Evolutionary conservation across 306 rosid species (phyloP), one percentile per base, ranked within the genome.

Genomic region (Arachis stenosperma): DNA sequence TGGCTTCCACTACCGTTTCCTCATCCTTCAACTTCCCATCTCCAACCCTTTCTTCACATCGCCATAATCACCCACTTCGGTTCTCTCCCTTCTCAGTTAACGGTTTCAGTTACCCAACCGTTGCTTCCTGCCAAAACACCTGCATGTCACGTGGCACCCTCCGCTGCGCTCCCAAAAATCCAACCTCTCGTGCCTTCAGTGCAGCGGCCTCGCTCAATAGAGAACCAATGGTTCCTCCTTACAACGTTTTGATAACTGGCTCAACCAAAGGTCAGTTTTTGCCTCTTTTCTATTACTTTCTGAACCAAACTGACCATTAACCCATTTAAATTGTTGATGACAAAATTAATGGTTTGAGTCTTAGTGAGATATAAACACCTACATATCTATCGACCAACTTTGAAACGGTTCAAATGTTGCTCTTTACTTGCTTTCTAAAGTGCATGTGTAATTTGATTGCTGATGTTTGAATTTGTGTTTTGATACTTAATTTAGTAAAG

Each of bases 231-330:
- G 63, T 84, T 46, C 92, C 96, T 53, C 97, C 98, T 73, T 93
- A 75, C 73, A 90, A 91, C 76, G 97, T 91, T 13, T 85, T 93
- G 91, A 86, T 93, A 50, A 91, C 98, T 2, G 98, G 97, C 61
- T 88, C 98, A 10, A 88, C 86, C 73, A 93, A 91, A 93, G 98
- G 97, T 90, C 37, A 14, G 17, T 8, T n/a, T 44, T 63, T 15
- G 37, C 37, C 3, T 8, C 1, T 36, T 14, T 30, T 5, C 39
- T 43, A n/a, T 5, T 13, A 0, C 5, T 52, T n/a, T 51, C 29
- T 6, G 1, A 36, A 53, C 5, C 29, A 6, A 36, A n/a, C 33
- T 43, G 13, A 5, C 50, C 40, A 4, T 33, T 33, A 33, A 33
- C 37, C 37, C 4, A 33, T 33, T 33, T 33, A 33, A 33, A 33